Evolutionary conservation across 2,329 filamentous ascomycete genomes (phyloP).

Genomic region (Chrysosporium keratinophilum): DNA sequence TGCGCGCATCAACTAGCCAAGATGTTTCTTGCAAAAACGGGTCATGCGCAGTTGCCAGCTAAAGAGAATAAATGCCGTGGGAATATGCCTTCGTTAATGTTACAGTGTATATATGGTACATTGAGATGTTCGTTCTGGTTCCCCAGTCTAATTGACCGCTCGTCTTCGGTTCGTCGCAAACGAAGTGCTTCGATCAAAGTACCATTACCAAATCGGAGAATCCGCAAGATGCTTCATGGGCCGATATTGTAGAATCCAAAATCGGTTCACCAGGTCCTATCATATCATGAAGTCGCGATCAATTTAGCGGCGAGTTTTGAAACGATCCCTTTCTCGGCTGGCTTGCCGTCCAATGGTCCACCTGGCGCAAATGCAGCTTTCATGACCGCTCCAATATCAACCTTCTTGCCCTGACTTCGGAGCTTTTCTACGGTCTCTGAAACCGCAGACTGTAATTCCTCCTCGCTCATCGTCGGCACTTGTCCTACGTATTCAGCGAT

Average conservation of each 20-base stretch:
- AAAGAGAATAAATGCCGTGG: neutral
- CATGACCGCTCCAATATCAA: constrained; percentile 32
- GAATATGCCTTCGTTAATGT: neutral
- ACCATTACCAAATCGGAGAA: neutral
- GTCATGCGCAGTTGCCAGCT: neutral
- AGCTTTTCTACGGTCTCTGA: constrained; percentile 28
- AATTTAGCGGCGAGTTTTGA: constrained; percentile 32
- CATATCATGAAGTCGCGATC: constrained; percentile 18
- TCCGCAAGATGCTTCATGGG: neutral
- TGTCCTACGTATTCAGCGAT: constrained; percentile 37
- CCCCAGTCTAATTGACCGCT: constrained; percentile 19
- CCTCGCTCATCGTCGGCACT: constrained; percentile 33
- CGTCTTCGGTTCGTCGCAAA: neutral
- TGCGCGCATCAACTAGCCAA: neutral
- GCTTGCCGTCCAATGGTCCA: constrained; percentile 36
- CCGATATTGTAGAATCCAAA: neutral
- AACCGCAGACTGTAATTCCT: constrained; percentile 34
- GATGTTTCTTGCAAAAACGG: neutral
- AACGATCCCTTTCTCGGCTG: constrained; percentile 34
- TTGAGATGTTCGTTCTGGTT: constrained; percentile 18
- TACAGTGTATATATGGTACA: constrained; percentile 7
- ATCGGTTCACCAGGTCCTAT: constrained; percentile 1
- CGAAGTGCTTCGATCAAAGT: too few species aligned
- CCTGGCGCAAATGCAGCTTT: constrained; percentile 34
- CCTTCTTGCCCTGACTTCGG: constrained; percentile 28